These are phyloP conservation scores for Chrysanthemum makinoi DNA, from an alignment of 129 eudicot species.

Conservation along the genomic window DNA sequence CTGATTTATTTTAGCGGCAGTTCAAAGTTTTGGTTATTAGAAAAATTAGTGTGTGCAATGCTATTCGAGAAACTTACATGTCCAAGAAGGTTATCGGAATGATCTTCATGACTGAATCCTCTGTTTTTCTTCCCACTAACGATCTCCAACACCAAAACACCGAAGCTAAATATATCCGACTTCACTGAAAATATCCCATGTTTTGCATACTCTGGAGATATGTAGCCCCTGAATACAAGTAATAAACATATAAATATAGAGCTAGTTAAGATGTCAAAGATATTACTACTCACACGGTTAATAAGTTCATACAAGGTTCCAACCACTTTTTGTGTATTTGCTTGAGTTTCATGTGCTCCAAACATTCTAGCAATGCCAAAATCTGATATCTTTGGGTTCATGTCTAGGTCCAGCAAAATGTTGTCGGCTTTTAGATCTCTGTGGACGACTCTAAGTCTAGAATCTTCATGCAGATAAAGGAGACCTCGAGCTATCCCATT, in stretches of 20 bases:
- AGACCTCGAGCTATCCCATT: conserved; percentile 39
- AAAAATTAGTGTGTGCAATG: neutral
- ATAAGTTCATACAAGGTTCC: conserved; percentile 19
- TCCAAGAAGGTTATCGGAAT: conserved; percentile 9
- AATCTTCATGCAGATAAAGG: conserved; percentile 41
- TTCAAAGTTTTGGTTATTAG: neutral
- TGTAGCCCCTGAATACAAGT: no score
- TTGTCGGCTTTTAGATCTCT: conserved; percentile 17
- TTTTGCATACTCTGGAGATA: neutral
- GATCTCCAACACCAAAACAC: conserved; percentile 10
- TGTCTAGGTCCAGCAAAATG: conserved; percentile 2
- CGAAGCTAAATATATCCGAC: neutral
- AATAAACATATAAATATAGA: no score
- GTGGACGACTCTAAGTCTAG: conserved; percentile 8
- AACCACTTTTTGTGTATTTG: conserved; percentile 13
- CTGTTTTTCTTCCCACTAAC: conserved; percentile 5
- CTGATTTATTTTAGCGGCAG: no score
- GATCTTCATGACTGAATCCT: conserved; percentile 13
- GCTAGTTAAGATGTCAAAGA: no score
- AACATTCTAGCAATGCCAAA: conserved; percentile 22
- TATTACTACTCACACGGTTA: no score
- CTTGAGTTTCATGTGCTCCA: neutral
- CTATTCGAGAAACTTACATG: neutral
- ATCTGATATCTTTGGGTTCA: conserved; percentile 22
- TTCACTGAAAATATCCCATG: neutral